Conservation (phyloP, 306 rosid species). For the Notholithocarpus densiflorus region DNA sequence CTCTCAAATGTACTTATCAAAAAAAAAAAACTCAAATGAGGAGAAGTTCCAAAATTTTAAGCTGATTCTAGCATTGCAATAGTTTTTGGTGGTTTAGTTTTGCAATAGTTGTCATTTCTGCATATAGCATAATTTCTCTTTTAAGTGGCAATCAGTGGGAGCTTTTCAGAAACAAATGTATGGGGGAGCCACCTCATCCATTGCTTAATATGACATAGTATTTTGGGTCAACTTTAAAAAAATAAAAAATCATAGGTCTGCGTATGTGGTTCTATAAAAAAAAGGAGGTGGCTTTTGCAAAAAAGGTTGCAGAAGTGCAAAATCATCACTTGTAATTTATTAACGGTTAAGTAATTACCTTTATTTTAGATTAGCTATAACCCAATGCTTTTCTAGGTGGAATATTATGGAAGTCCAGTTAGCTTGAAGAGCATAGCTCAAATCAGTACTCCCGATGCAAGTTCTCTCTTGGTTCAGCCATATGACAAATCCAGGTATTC, state of each 20-base stretch:
- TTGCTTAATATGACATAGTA: neutral
- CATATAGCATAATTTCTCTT: neutral
- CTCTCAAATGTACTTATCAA: neutral
- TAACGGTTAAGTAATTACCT: constrained; percentile 1
- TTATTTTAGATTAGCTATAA: constrained; percentile 23
- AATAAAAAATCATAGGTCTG: neutral
- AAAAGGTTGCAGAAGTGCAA: neutral
- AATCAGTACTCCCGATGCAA: constrained; percentile 86
- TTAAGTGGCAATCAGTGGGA: neutral
- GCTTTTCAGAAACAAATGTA: neutral
- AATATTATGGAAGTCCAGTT: constrained; percentile 90
- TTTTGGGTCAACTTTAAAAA: neutral
- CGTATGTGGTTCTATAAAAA: neutral
- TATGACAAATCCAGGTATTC: constrained; percentile 91
- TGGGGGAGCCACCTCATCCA: neutral
- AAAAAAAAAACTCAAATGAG: neutral
- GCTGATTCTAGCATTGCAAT: neutral
- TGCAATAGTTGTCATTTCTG: neutral
- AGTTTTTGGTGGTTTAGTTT: neutral
- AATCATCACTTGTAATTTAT: neutral
- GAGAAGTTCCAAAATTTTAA: neutral
- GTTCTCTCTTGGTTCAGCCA: constrained; percentile 82
- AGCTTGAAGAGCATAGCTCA: constrained; percentile 96
- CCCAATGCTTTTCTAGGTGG: constrained; percentile 59
- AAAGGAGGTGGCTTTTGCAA: neutral